phyloP scores from a whole-genome alignment of 2,329 filamentous ascomycete species.

The Exserohilum rostratum region DNA sequence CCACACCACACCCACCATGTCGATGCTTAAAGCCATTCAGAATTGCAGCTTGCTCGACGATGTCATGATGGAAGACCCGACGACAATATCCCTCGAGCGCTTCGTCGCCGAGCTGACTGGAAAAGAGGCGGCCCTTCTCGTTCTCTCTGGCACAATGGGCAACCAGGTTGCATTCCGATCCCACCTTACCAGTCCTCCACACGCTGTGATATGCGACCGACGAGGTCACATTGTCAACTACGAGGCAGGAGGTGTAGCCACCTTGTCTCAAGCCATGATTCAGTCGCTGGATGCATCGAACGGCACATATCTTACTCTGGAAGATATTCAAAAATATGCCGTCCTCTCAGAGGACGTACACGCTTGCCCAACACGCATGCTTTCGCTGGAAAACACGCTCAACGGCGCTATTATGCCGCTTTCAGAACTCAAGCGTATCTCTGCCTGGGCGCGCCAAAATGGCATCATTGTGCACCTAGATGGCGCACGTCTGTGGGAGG shows the following conservation, averaged over 20 bases:
- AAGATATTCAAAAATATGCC: conserved; percentile 72
- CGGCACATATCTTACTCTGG: conserved; percentile 73
- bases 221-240: conserved; percentile 77
- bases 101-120: conserved; percentile 75
- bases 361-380: conserved; percentile 77
- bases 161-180: conserved; percentile 85
- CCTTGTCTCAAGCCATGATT: conserved; percentile 73
- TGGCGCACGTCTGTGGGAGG: conserved; percentile 83
- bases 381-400: conserved; percentile 86
- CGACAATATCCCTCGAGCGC: conserved; percentile 75
- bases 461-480: conserved; percentile 76
- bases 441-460: conserved; percentile 67
- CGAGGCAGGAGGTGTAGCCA: conserved; percentile 72
- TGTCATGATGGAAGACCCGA: conserved; percentile 79
- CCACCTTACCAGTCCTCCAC: conserved; percentile 78
- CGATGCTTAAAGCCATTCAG: conserved; percentile 82
- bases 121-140: conserved; percentile 79
- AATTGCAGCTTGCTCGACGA: conserved; percentile 80
- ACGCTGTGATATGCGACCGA: conserved; percentile 79
- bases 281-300: conserved; percentile 72
- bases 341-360: conserved; percentile 75
- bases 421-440: conserved; percentile 71
- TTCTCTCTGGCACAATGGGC: conserved; percentile 91
- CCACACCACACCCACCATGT: conserved; percentile 51
- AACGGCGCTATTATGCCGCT: conserved; percentile 80